Evolutionary conservation across 352 stramenopile species (phyloP), one percentile per base, ranked within the genome.

Genomic region (Globisporangium takayamanum): DNA sequence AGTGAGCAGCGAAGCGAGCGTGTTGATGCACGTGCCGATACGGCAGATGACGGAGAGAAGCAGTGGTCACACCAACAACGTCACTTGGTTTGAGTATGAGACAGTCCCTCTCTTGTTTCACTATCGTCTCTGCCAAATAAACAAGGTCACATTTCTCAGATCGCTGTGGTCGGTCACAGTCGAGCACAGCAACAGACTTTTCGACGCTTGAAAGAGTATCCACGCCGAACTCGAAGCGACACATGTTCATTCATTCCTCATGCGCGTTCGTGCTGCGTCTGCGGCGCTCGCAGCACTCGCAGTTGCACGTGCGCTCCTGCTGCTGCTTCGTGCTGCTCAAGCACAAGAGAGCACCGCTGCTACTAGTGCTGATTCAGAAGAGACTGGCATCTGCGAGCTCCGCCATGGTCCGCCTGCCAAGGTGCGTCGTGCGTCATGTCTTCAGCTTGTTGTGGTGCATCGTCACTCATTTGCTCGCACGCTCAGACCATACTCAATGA

Each of bases 381-480:
- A 25, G 2, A 18, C 10, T 26, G 49, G n/a, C 11, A 28, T 39
- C 12, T 56, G 50, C 36, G 50, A 56, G 18, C 50, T 56, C 18
- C 50, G 30, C 50, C 50, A 56, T 20, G 30, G 30, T 15, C 33
- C 50, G 16, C 50, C 50, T 20, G n/a, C 50, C 25, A 28, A 56
- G 30, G n/a, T 26, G 48, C 22, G 28, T 16, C 10, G 20, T 42
- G 7, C 33, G 10, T 12, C 12, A 20, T 47, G 15, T 20, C 18
- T 20, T 1, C 11, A 26, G 6, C 11, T 3, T 28, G 20, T 15
- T 25, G 11, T 5, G 0, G 5, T 25, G 18, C 16, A 26, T 25
- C 44, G 10, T 26, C 44, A 48, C n/a, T 7, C 20, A 28, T 14
- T 14, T 49, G 44, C n/a, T 4, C 20, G 8, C 18, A 14, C 5